phyloP scores from a whole-genome alignment of 257 asterid species.

The Plantago ovata region DNA sequence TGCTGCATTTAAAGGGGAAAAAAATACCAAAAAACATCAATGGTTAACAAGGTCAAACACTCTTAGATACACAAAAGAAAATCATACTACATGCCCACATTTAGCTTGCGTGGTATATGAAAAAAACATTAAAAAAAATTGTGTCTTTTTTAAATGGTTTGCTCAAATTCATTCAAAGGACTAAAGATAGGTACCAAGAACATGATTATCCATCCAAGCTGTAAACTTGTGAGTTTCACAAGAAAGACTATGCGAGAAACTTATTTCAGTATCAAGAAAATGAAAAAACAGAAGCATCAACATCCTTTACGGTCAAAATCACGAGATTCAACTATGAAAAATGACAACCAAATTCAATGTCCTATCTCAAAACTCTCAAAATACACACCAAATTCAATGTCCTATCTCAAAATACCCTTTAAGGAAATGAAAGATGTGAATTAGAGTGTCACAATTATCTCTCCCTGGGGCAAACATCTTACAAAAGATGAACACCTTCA shows the following conservation, averaged over 20 bases:
- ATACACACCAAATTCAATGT: too few species aligned
- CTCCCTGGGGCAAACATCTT: too few species aligned
- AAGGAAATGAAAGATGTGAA: too few species aligned
- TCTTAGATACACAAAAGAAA: too few species aligned
- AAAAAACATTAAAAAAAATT: not conserved
- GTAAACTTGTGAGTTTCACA: not conserved
- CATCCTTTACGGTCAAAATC: not conserved
- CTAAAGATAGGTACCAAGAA: not conserved
- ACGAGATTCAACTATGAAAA: not conserved
- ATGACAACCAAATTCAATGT: not conserved
- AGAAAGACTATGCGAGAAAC: not conserved
- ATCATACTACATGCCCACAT: not conserved
- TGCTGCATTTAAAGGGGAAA: not conserved
- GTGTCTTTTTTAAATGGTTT: not conserved
- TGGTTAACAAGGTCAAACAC: not conserved
- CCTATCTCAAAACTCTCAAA: too few species aligned
- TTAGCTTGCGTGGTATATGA: not conserved
- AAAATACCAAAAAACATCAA: not conserved
- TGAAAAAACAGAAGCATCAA: not conserved
- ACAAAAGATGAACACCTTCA: too few species aligned
- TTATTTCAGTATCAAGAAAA: not conserved
- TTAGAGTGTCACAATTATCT: too few species aligned
- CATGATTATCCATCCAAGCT: not conserved
- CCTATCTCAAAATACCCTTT: too few species aligned
- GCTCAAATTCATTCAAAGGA: not conserved